phyloP scores from a whole-genome alignment of 2,329 filamentous ascomycete species.

The Cladosporium sp. region DNA sequence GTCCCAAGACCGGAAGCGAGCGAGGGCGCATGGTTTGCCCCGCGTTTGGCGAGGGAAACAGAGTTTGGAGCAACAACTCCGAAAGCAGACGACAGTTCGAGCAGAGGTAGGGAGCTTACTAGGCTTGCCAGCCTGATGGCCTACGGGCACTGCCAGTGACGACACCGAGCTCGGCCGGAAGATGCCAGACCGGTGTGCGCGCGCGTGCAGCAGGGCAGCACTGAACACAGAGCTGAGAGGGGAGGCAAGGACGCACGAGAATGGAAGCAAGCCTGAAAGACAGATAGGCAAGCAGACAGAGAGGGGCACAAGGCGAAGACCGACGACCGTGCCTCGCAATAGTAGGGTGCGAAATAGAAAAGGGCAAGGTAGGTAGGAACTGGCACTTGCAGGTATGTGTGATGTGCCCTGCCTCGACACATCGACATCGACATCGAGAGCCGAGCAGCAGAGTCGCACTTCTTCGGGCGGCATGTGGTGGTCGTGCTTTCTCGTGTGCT shows the following conservation, averaged over 20 bases:
- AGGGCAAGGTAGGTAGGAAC: neutral
- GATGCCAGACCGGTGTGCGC: conserved; percentile 17
- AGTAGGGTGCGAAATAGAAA: neutral
- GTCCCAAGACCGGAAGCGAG: conserved; percentile 13
- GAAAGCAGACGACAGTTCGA: conserved; percentile 1
- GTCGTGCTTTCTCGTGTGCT: neutral
- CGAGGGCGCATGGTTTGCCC: conserved; percentile 5
- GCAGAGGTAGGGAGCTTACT: neutral
- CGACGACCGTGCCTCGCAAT: neutral
- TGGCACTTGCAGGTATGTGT: neutral
- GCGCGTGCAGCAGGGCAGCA: conserved; percentile 4
- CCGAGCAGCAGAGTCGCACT: neutral
- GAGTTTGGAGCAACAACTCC: conserved; percentile 8
- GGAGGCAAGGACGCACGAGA: neutral
- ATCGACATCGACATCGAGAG: neutral
- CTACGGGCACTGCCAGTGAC: neutral
- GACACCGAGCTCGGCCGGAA: conserved; percentile 14
- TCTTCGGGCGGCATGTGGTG: neutral
- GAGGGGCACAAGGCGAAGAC: neutral
- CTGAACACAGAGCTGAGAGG: conserved; percentile 8
- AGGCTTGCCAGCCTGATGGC: neutral
- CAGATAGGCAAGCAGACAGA: neutral
- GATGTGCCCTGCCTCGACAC: neutral
- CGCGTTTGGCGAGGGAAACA: conserved; percentile 2
- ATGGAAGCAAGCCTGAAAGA: neutral